Evolutionary conservation across 345 rosid species (phyloP).

Genomic region (Citrus australasica): DNA sequence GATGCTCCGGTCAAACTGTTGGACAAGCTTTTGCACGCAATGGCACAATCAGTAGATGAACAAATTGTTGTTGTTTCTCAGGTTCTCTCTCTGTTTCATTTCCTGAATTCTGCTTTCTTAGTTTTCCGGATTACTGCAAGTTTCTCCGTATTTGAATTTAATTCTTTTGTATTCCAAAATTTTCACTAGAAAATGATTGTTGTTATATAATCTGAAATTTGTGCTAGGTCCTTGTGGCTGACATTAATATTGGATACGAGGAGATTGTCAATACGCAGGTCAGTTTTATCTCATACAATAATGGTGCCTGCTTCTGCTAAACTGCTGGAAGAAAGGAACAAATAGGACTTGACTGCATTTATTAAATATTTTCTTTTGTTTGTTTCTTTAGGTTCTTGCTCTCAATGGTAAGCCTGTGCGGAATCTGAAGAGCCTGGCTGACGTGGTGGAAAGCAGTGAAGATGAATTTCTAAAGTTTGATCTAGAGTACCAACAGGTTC

Average conservation of each 20-base stretch:
- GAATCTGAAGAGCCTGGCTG: constrained; percentile 76
- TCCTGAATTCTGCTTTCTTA: not conserved
- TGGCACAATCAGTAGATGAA: constrained; percentile 81
- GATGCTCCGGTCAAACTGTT: constrained; percentile 93
- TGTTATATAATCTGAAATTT: not conserved
- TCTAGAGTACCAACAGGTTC: constrained; percentile 84
- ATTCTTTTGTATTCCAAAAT: not conserved
- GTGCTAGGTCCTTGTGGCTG: constrained; percentile 87
- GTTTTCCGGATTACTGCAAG: not conserved
- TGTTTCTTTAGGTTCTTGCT: constrained; percentile 60
- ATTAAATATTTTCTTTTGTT: constrained; percentile 8
- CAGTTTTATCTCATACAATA: not conserved
- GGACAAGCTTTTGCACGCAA: constrained; percentile 84
- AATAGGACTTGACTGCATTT: not conserved
- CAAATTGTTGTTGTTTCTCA: constrained; percentile 92
- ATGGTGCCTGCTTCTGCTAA: not conserved
- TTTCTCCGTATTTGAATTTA: not conserved
- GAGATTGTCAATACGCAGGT: constrained; percentile 96
- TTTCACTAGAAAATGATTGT: not conserved
- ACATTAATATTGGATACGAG: constrained; percentile 88
- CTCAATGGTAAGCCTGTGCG: constrained; percentile 82
- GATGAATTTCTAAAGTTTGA: constrained; percentile 80
- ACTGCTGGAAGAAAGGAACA: not conserved
- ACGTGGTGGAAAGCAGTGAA: constrained; percentile 78
- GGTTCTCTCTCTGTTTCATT: constrained; percentile 34